Percentiles rank a stretch among this genome's conserved stretches.
These are phyloP conservation scores for Nasturtium officinale DNA, from an alignment of 345 rosid species.

Conservation along the genomic window DNA sequence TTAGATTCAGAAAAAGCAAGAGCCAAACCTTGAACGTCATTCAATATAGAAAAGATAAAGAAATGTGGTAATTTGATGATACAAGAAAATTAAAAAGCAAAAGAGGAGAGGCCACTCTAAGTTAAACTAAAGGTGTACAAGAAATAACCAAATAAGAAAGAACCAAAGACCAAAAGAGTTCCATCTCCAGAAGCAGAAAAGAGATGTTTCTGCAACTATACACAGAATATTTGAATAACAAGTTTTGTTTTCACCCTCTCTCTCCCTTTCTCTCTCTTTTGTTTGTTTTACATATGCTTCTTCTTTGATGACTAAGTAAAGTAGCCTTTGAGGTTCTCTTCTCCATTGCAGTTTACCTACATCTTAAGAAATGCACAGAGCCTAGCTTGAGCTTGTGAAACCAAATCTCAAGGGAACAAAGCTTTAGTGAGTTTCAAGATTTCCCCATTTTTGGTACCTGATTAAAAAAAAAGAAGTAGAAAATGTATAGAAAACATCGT, in stretches of 20 bases:
- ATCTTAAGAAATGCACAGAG: constrained; percentile 37
- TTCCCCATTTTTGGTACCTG: constrained; percentile 47
- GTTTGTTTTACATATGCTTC: constrained; percentile 34
- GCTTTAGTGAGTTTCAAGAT: constrained; percentile 33
- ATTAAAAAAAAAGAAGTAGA: neutral
- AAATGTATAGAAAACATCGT: neutral
- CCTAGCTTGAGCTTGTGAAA: constrained; percentile 33
- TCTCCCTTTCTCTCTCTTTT: constrained; percentile 2
- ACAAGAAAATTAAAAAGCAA: constrained; percentile 21
- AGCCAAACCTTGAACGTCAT: constrained; percentile 22
- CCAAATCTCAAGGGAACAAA: constrained; percentile 21
- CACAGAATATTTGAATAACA: constrained; percentile 31
- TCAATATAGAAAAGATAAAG: constrained; percentile 23
- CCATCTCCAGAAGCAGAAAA: constrained; percentile 32
- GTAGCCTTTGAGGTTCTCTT: constrained; percentile 34
- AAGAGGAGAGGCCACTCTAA: constrained; percentile 32
- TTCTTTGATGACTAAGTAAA: constrained; percentile 36
- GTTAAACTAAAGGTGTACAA: constrained; percentile 28
- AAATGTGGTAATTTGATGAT: constrained; percentile 26
- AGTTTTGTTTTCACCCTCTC: constrained; percentile 18
- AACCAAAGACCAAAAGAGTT: constrained; percentile 24
- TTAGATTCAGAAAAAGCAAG: neutral
- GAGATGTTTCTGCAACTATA: constrained; percentile 41
- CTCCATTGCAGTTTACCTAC: constrained; percentile 30
- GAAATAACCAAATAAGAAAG: constrained; percentile 9